phyloP scores from a whole-genome alignment of 139 green algal species.

The Tetradesmus obliquus region DNA sequence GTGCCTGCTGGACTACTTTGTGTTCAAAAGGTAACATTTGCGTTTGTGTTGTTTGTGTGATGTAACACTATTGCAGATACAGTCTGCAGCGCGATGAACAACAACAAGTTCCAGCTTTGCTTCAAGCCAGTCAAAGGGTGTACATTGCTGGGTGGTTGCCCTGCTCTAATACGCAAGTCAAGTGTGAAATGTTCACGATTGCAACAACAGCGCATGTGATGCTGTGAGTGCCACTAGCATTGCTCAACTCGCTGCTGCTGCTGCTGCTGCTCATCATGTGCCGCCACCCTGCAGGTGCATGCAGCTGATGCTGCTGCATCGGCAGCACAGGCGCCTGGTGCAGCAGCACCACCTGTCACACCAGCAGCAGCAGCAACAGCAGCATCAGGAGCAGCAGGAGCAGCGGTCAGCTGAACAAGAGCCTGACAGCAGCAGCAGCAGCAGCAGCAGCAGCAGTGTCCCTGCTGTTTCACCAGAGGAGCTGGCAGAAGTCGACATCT shows the following conservation, averaged over 20 bases:
- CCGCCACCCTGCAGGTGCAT: background rate
- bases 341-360: constrained; percentile 2
- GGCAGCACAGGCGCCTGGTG: constrained; percentile 22
- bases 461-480: background rate
- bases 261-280: background rate
- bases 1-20: constrained; percentile 33
- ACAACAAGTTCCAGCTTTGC: too few relatives aligned
- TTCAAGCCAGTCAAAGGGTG: too few relatives aligned
- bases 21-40: background rate
- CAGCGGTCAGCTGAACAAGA: too few relatives aligned
- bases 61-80: background rate
- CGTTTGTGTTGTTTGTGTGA: background rate
- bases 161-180: too few relatives aligned
- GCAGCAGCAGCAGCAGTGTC: constrained; percentile 1
- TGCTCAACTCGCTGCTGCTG: background rate
- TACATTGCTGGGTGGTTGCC: too few relatives aligned
- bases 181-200: too few relatives aligned
- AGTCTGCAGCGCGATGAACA: background rate
- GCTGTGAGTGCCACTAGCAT: too few relatives aligned
- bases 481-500: constrained; percentile 1
- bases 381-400: too few relatives aligned
- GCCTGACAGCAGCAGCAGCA: background rate
- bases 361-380: constrained; percentile 22
- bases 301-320: constrained; percentile 36
- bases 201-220: too few relatives aligned